Percentiles rank a stretch among this genome's conserved stretches.
Evolutionary conservation across 148 eudicot species (phyloP).

Genomic region (Tetragonia tetragonoides): DNA sequence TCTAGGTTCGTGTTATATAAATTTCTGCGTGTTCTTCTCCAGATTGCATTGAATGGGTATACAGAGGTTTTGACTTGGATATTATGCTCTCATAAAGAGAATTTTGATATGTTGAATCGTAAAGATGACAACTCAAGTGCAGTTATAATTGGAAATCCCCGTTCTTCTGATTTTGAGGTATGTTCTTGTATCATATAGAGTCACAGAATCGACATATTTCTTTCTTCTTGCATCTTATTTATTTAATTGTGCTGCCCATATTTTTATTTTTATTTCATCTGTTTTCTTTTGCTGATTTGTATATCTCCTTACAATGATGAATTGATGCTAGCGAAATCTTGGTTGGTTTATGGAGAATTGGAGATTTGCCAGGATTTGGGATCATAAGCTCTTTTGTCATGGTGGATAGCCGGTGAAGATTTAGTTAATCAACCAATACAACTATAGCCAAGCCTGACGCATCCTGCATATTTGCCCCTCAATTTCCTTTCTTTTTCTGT

Average conservation of each 20-base stretch:
- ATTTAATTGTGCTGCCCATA: not conserved
- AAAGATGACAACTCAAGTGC: constrained; percentile 73
- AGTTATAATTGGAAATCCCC: constrained; percentile 81
- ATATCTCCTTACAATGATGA: not conserved
- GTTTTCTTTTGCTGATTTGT: not conserved
- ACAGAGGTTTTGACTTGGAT: constrained; percentile 90
- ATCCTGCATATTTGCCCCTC: too few relatives aligned
- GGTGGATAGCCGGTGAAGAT: too few relatives aligned
- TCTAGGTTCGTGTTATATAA: not conserved
- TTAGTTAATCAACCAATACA: too few relatives aligned
- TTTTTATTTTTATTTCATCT: not conserved
- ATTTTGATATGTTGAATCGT: constrained; percentile 69
- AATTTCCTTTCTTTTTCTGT: not conserved
- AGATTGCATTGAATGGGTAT: constrained; percentile 88
- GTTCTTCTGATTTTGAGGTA: constrained; percentile 98
- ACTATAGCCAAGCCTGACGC: too few relatives aligned
- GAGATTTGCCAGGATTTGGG: too few relatives aligned
- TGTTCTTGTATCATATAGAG: constrained; percentile 17
- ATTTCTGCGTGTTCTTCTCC: not conserved
- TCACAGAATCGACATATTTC: not conserved
- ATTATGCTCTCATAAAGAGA: constrained; percentile 83
- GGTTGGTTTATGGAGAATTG: too few relatives aligned
- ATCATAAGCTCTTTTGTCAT: too few relatives aligned
- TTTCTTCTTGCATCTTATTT: not conserved
- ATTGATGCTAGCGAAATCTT: too few relatives aligned